Evolutionary conservation across 352 stramenopile species (phyloP), one percentile per base, ranked within the genome.

Genomic region (Stephanocyclus meneghinianus): DNA sequence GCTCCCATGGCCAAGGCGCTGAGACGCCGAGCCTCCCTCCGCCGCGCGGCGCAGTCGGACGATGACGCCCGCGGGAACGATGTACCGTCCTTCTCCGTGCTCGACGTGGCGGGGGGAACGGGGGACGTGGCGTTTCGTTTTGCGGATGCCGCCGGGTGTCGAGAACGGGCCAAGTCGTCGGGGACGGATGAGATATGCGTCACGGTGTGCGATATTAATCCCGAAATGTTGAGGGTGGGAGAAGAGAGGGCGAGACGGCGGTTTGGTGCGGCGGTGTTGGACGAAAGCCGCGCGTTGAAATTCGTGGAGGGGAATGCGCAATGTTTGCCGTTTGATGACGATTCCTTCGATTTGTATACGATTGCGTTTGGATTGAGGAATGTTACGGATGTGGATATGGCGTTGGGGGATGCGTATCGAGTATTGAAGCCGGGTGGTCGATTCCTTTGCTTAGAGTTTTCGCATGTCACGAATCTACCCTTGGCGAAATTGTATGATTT

Each of bases 281-380:
- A 91, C 62, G 74, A 86, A 7, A 78, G 67, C 10, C 67, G 80
- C 32, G 79, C 74, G 16, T 68, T 95, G 30, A 83, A 84, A 30
- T 99, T 97, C 90, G 88, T 96, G 16, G 90, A 99, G 83, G 97
- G 95, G 59, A 97, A 99, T 86, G 97, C 97, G 1, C 96, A 99
- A 90, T 84, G 93, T 62, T 90, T 99, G 40, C 91, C 89, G 59
- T 99, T 99, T 74, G 87, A 94, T 51, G 91, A 96, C 81, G 93
- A 98, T 83, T 95, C 92, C 47, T 99, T 99, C 83, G 97, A 99
- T 87, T 89, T 98, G 26, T 99, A 99, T 83, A 99, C 97, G 15
- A 99, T 99, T 83, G 96, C 97, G 3, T 99, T 99, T 89, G 97
- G 97, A 26, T 96, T 99, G 71, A 91, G 97, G 18, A 99, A 99